Conservation (phyloP, 1,284 basidiomycete genomes). For the Boletellus deceptivus region DNA sequence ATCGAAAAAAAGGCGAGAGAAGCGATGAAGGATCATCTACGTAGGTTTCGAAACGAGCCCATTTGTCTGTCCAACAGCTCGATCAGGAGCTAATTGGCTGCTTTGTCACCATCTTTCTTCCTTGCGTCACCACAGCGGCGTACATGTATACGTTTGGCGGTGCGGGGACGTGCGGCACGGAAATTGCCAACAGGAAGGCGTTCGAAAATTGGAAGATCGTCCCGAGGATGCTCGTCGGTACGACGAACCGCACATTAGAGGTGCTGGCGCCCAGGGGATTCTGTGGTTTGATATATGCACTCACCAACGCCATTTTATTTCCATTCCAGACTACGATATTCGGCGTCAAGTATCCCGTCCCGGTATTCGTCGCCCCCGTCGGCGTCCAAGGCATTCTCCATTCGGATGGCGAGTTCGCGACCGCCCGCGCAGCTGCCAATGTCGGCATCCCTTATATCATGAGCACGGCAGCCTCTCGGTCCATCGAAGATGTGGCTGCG, state of each 20-base stretch:
- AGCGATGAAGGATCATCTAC: slow-evolving; percentile 43
- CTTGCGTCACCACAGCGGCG: slow-evolving; percentile 33
- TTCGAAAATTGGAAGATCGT: slow-evolving; percentile 48
- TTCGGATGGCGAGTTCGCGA: slow-evolving; percentile 53
- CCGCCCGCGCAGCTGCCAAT: slow-evolving; percentile 49
- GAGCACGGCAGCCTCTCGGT: slow-evolving; percentile 53
- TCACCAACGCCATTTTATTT: neutral
- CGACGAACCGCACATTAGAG: slow-evolving; percentile 49
- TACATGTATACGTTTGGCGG: slow-evolving; percentile 50
- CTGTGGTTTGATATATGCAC: too few relatives aligned
- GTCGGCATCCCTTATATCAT: slow-evolving; percentile 55
- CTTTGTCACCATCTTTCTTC: neutral
- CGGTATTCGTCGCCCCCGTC: slow-evolving; percentile 49
- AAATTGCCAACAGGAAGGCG: slow-evolving; percentile 41
- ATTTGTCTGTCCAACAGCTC: too few relatives aligned
- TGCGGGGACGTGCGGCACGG: slow-evolving; percentile 45
- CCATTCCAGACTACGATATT: slow-evolving; percentile 43
- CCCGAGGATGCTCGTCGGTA: slow-evolving; percentile 59
- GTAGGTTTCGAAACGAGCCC: slow-evolving; percentile 27
- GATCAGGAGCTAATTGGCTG: neutral
- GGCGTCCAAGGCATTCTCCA: slow-evolving; percentile 60
- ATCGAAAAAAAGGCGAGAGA: slow-evolving; percentile 53
- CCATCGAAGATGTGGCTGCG: slow-evolving; percentile 54
- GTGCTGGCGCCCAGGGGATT: slow-evolving; percentile 21
- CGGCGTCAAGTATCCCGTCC: slow-evolving; percentile 47